Percentiles rank a stretch among this genome's conserved stretches.
Evolutionary conservation across 441 rosid genomes (phyloP).

Genomic region (Erysimum cheiri): DNA sequence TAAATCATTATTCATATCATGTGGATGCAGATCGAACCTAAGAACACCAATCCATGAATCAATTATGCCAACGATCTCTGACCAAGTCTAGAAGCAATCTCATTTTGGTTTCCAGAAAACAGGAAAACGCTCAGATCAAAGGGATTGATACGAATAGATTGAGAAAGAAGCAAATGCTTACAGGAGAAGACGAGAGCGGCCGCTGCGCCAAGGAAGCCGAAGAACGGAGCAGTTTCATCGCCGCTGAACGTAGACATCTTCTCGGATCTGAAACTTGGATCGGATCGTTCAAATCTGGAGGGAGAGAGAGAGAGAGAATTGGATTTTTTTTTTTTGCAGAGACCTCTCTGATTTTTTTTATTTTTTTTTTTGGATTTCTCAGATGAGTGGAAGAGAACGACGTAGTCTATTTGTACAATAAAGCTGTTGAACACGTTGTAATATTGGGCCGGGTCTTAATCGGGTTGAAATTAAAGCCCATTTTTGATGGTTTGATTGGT

Average conservation of each 20-base stretch:
- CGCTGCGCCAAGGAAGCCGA: conserved; percentile 60
- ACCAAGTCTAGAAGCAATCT: background rate
- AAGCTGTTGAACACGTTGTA: conserved; percentile 1
- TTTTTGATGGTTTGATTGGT: too few relatives aligned
- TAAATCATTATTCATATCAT: background rate
- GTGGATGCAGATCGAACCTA: conserved; percentile 6
- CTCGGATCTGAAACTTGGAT: conserved; percentile 14
- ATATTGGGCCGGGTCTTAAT: conserved; percentile 1
- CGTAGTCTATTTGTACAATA: background rate
- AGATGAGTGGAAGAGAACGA: conserved; percentile 17
- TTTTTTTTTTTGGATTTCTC: background rate
- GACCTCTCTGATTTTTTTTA: background rate
- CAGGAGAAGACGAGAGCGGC: conserved; percentile 72
- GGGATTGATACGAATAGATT: background rate
- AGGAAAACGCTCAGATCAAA: background rate
- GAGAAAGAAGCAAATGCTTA: conserved; percentile 37
- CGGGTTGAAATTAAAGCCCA: background rate
- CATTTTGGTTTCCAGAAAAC: background rate
- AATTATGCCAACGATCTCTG: background rate
- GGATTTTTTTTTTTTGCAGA: background rate
- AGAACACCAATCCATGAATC: background rate
- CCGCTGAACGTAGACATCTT: conserved; percentile 60
- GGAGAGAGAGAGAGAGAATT: background rate
- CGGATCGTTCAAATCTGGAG: conserved; percentile 13
- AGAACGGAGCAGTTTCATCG: conserved; percentile 69